Base-by-base conservation (phyloP, 768 basidiomycete genomes). In the Hirschioporus abietinus region DNA sequence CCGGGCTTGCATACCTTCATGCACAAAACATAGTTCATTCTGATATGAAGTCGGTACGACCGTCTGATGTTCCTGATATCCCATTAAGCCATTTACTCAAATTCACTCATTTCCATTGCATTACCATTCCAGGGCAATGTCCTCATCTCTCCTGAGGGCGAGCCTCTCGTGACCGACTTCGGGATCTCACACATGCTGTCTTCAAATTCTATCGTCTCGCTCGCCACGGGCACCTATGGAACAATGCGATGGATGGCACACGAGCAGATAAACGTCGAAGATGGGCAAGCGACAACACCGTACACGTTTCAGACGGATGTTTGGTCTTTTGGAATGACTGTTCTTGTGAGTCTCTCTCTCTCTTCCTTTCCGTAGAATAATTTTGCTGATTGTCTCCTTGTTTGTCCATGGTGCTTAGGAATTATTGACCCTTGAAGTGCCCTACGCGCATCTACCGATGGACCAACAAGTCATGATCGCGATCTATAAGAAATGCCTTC, bases 251-350 rank as follows among this genome's bases (percentile, higher is more conserved):
- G 60, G 60, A 61, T 61, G 60, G 60, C 60, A 25, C 9, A 25
- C 60, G 60, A 61, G 17, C 60, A 25, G 60, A 25, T 61, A 25
- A 34, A 34, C 17, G 60, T 61, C 30, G 60, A 61, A 61, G 23
- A 15, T 24, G 30, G 23, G 24, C 25, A 34, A 8, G 23, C 60
- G 60, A 17, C 60, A 12, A 25, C 60, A 12, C 30, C 30, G 10
- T 25, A 25, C 23, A 61, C 60, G 60, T 25, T 25, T 17, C 10
- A 25, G 60, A 61, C 25, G 25, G 60, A 59, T 24, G 64, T 60
- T 6, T 65, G 58, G 64, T 65, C 30, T 8, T 65, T 27, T 60
- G 64, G 64, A 35, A 58, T 25, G 64, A 65, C 58, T 20, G 34
- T 58, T 27, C 58, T 27, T 30, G 42, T 27, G 17, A 15, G 18